Evolutionary conservation across 2,329 filamentous ascomycete genomes (phyloP).

Genomic region (Fusarium palustre): DNA sequence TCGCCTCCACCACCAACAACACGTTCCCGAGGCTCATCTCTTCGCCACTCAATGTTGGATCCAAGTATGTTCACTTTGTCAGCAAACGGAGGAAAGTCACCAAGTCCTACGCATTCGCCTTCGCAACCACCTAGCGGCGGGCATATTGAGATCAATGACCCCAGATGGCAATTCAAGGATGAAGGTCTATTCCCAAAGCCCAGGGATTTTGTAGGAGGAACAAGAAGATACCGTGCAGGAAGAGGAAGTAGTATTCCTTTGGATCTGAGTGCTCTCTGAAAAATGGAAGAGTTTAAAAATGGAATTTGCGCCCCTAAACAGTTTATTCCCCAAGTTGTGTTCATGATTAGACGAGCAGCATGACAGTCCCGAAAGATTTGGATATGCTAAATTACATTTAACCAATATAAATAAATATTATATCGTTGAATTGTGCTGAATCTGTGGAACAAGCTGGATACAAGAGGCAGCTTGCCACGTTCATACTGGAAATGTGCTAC

Average conservation of each 20-base stretch:
- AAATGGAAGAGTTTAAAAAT: slow-evolving; percentile 20
- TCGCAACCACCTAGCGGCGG: slow-evolving; percentile 48
- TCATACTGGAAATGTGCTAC: slow-evolving; percentile 4
- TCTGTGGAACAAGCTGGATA: neutral
- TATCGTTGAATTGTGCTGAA: neutral
- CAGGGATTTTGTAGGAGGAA: slow-evolving; percentile 78
- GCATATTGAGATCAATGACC: slow-evolving; percentile 76
- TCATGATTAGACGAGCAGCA: slow-evolving; percentile 35
- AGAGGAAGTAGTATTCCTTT: slow-evolving; percentile 94
- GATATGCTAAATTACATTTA: slow-evolving; percentile 24
- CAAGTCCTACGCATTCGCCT: slow-evolving; percentile 57
- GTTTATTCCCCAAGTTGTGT: slow-evolving; percentile 7
- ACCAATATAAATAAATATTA: neutral
- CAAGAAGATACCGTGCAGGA: slow-evolving; percentile 87
- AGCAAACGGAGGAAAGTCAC: slow-evolving; percentile 68
- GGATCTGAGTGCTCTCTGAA: slow-evolving; percentile 73
- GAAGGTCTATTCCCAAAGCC: slow-evolving; percentile 87
- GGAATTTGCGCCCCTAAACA: slow-evolving; percentile 12
- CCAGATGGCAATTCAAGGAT: slow-evolving; percentile 86
- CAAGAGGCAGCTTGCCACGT: neutral
- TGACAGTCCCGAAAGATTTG: slow-evolving; percentile 34
- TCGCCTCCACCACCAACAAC: slow-evolving; percentile 54
- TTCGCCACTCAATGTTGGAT: slow-evolving; percentile 75
- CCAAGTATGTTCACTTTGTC: slow-evolving; percentile 80
- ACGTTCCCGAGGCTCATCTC: slow-evolving; percentile 58